Base-by-base conservation (phyloP, 345 rosid species). In the Erysimum cheiranthoides region DNA sequence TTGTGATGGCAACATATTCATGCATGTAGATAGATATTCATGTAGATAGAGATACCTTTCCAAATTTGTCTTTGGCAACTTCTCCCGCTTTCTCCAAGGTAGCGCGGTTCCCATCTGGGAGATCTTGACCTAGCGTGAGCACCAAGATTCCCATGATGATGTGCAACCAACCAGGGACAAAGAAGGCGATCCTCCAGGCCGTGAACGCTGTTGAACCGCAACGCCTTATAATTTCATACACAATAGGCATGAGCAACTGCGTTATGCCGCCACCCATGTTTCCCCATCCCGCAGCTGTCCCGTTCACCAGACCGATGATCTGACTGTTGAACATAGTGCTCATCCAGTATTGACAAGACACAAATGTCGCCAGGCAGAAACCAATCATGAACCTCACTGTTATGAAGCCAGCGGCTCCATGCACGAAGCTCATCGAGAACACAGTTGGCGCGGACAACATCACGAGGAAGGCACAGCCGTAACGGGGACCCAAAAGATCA, bases 341-440 rank as follows among this genome's bases (percentile, higher is more conserved):
- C 93, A 90, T 90, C 96, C 96, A 90, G 27, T 85, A 90, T 68
- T 90, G 96, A 76, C 93, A 90, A 1, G 96, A 90, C 80, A 90
- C 93, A 59, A 90, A 90, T 4, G 96, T 88, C 17, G 96, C 93
- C 1, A 90, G 87, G 10, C 93, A 90, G 67, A 90, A 90, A 4
- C 93, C 96, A 36, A 90, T 90, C 93, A 88, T 87, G 79, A 90
- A 90, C 62, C 93, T 72, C 9, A 88, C 90, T 0, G 88, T 78
- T 3, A 88, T 81, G 58, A 86, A 88, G 0, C 93, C 92, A 21
- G 79, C 82, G 0, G 93, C 88, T 0, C 39, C 18, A 12, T 70
- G 18, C 31, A 86, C 85, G 36, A 88, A 83, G 32, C 90, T 82
- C 93, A 88, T 90, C n/a, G 87, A 90, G 70, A 90, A 88, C 54